Evolutionary conservation across 371 early-diverging fungal genomes (phyloP).

Genomic region (Actinomortierella ambigua): DNA sequence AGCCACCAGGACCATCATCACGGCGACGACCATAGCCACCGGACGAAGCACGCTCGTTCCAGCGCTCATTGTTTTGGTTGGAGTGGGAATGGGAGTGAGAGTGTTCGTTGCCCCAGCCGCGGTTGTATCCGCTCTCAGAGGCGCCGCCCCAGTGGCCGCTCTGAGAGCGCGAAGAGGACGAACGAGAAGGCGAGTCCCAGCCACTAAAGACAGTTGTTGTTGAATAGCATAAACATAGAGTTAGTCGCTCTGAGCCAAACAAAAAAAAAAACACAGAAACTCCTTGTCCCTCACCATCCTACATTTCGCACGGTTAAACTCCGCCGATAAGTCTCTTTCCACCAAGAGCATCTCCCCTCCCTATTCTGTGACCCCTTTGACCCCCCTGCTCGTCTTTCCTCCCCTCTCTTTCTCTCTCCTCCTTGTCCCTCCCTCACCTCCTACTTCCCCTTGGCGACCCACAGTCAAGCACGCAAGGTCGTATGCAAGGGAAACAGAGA

Average conservation of each 20-base stretch:
- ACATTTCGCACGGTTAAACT: slow-evolving; percentile 6
- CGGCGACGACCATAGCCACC: slow-evolving; percentile 54
- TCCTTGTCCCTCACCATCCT: too few relatives aligned
- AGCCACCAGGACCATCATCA: slow-evolving; percentile 53
- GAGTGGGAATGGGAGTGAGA: slow-evolving; percentile 12
- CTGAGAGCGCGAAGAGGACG: slow-evolving; percentile 10
- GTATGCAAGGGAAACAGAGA: slow-evolving; percentile 28
- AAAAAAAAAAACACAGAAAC: neutral
- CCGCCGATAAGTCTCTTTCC: slow-evolving; percentile 1
- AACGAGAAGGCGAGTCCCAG: slow-evolving; percentile 34
- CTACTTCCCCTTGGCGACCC: neutral
- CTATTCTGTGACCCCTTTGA: too few relatives aligned
- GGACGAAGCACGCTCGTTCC: slow-evolving; percentile 50
- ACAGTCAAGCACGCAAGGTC: slow-evolving; percentile 15
- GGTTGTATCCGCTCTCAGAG: slow-evolving; percentile 42
- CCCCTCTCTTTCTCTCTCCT: too few relatives aligned
- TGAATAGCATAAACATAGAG: neutral
- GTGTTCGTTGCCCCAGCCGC: slow-evolving; percentile 40
- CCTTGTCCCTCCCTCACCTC: too few relatives aligned
- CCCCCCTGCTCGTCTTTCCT: too few relatives aligned
- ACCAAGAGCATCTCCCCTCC: neutral
- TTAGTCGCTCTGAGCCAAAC: neutral
- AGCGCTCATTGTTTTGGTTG: slow-evolving; percentile 8
- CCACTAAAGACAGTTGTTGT: slow-evolving; percentile 2
- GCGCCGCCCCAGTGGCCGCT: slow-evolving; percentile 41